Evolutionary conservation across 805 yeast genomes (phyloP), one percentile per base, ranked within the genome.

Genomic region (Komagataella ulmi): DNA sequence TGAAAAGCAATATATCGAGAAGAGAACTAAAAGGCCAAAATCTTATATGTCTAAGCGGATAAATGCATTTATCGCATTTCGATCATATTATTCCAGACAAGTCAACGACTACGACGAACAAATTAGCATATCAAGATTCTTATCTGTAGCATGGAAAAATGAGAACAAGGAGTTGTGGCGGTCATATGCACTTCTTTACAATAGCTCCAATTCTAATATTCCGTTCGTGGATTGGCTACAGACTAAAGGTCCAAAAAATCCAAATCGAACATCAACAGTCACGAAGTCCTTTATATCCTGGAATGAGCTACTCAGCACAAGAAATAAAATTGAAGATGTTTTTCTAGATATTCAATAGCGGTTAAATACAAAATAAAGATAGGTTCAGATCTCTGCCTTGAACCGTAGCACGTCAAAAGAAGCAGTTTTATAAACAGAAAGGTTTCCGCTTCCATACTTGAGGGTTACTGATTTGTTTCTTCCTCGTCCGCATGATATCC

Each of bases 401-500:
- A 21, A 3, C 6, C 5, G 6, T 21, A 21, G 23, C 6, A 21
- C 5, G 6, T 21, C 23, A 6, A 21, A 21, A 21, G 5, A 21
- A 4, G 6, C 23, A 21, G 23, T 21, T 21, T 21, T 3, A 6
- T 21, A 6, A 21, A 1, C 23, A 21, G 6, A 21, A 5, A 21
- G 23, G 5, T 21, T 21, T 21, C 23, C 6, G 5, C 6, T 21
- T 21, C 23, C 6, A 21, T 21, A 21, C 23, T 21, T 21, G 6
- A 21, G 3, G 6, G 6, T 30, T 30, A 30, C 1, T 30, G 10
- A 8, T 30, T 10, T 30, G 12, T n/a, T 30, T 30, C n/a, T 78
- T 68, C 74, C 57, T 80, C 86, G 53, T 68, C 74, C 57, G 80
- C 86, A 54, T 74, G 72, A 64, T 88, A 88, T 52, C 90, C 83